Percentiles rank a stretch among this genome's conserved stretches.
Evolutionary conservation across 495 filamentous ascomycete species (phyloP).

Genomic region (Lentithecium fluviatile): DNA sequence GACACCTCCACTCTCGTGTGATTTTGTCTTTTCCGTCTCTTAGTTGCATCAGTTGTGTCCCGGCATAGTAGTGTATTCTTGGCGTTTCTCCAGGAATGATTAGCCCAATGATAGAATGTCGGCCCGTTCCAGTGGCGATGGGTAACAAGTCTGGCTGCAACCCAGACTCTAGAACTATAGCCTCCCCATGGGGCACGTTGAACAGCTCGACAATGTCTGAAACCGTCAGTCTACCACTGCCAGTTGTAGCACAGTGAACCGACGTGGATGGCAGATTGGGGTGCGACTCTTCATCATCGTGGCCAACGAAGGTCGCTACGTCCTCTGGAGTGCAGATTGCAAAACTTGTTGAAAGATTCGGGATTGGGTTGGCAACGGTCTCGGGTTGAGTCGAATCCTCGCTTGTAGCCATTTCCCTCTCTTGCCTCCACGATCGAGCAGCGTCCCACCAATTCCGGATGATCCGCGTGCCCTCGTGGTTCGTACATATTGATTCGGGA

Average conservation of each 20-base stretch:
- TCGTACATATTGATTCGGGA: conserved; percentile 89
- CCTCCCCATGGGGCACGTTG: conserved; percentile 11
- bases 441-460: conserved; percentile 74
- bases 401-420: too few species aligned
- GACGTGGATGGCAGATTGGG: conserved; percentile 8
- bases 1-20: not conserved
- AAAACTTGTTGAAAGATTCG: too few species aligned
- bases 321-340: conserved; percentile 29
- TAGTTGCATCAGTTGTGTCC: conserved; percentile 39
- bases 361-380: too few species aligned
- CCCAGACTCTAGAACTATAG: conserved; percentile 30
- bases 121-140: conserved; percentile 51
- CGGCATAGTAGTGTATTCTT: conserved; percentile 54
- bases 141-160: conserved; percentile 47
- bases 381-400: too few species aligned
- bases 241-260: conserved; percentile 25
- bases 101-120: conserved; percentile 65
- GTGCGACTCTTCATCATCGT: conserved; percentile 10
- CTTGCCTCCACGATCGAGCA: conserved; percentile 51
- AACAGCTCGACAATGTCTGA: conserved; percentile 42
- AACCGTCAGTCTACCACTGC: conserved; percentile 26
- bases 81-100: conserved; percentile 53
- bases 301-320: conserved; percentile 9
- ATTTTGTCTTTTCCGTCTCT: conserved; percentile 35
- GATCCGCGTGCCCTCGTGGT: conserved; percentile 61